phyloP scores from a whole-genome alignment of 306 rosid genomes.

The Fragaria iinumae region DNA sequence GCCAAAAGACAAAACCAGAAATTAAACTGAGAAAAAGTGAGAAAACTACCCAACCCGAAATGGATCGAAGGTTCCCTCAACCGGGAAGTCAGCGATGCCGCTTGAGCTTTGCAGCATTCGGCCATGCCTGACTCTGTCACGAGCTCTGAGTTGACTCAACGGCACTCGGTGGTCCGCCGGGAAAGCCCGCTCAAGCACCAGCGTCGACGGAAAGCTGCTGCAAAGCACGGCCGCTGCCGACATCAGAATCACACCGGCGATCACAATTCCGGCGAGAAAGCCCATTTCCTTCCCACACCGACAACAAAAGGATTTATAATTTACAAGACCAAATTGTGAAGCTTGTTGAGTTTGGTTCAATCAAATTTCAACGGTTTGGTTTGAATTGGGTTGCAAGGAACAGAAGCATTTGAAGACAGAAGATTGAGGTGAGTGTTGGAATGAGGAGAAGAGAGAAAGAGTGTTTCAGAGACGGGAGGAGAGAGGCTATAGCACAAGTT shows the following conservation, averaged over 20 bases:
- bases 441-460: not conserved
- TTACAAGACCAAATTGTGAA: not conserved
- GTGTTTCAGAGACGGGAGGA: not conserved
- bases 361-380: not conserved
- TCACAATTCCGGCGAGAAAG: slow-evolving; percentile 21
- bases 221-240: slow-evolving; percentile 26
- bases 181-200: slow-evolving; percentile 80
- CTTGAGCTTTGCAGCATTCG: slow-evolving; percentile 67
- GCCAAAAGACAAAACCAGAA: not conserved
- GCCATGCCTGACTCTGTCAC: slow-evolving; percentile 71
- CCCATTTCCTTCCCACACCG: slow-evolving; percentile 34
- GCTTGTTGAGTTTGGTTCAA: not conserved
- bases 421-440: slow-evolving; percentile 8
- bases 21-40: slow-evolving; percentile 4
- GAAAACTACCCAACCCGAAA: slow-evolving; percentile 72
- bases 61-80: slow-evolving; percentile 80
- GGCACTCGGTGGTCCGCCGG: slow-evolving; percentile 67
- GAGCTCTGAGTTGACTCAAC: slow-evolving; percentile 57
- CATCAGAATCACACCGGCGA: slow-evolving; percentile 28
- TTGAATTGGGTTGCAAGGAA: slow-evolving; percentile 18
- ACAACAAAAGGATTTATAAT: not conserved
- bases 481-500: slow-evolving; percentile 26
- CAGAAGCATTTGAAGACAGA: not conserved
- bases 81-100: slow-evolving; percentile 69
- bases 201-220: slow-evolving; percentile 52